Evolutionary conservation across 176 grass and related monocot genomes (phyloP).

Genomic region (Cenchrus fungigraminus): DNA sequence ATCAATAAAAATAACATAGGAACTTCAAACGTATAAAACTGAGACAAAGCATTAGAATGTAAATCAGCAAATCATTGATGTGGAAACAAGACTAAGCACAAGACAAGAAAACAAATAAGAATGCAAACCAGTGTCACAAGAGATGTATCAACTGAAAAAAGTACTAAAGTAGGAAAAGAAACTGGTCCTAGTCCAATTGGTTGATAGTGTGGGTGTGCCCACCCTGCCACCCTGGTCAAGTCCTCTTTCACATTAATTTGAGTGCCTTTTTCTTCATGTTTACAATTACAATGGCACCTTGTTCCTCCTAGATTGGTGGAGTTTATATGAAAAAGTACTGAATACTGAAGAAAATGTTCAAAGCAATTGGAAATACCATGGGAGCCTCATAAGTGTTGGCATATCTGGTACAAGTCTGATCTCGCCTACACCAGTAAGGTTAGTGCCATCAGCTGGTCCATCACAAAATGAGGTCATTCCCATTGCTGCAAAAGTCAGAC

Average conservation of each 20-base stretch:
- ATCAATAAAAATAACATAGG: slow-evolving; percentile 52
- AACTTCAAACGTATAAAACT: slow-evolving; percentile 32
- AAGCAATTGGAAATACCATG: slow-evolving; percentile 75
- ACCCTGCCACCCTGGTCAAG: background rate
- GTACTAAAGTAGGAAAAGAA: slow-evolving; percentile 2
- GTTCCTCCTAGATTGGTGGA: background rate
- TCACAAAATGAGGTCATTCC: slow-evolving; percentile 83
- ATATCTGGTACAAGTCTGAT: slow-evolving; percentile 90
- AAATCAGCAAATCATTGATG: background rate
- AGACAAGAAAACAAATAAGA: slow-evolving; percentile 14
- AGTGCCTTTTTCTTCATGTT: background rate
- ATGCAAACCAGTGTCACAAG: background rate
- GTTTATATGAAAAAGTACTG: background rate
- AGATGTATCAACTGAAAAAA: background rate
- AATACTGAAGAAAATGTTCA: slow-evolving; percentile 11
- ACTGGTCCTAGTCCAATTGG: background rate
- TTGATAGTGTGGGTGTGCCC: background rate
- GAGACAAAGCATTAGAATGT: background rate
- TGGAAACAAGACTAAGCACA: background rate
- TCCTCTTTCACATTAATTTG: background rate
- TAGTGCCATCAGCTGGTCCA: slow-evolving; percentile 79
- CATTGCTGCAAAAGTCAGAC: slow-evolving; percentile 81
- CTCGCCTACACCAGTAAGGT: slow-evolving; percentile 89
- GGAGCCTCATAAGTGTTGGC: slow-evolving; percentile 73
- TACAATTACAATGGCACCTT: background rate